phyloP scores from a whole-genome alignment of 2,329 filamentous ascomycete genomes.

The Diaporthe caulivora region DNA sequence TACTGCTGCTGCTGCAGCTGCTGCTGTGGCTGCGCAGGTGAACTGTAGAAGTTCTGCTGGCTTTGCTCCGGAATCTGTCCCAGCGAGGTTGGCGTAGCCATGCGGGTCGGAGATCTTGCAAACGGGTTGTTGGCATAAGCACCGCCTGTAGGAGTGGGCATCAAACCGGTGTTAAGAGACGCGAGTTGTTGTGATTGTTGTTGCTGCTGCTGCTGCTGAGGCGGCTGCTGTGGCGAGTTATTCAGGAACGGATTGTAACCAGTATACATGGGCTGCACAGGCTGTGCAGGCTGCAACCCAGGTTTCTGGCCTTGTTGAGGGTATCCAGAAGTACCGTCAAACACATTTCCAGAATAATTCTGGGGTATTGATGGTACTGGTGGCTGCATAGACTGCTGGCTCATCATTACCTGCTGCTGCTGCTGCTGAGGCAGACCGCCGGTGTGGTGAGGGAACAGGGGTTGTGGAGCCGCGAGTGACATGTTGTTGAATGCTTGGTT shows the following conservation, averaged over 20 bases:
- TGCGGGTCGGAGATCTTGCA: slow-evolving; percentile 61
- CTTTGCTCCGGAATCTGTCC: slow-evolving; percentile 66
- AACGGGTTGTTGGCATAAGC: slow-evolving; percentile 61
- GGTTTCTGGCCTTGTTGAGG: slow-evolving; percentile 42
- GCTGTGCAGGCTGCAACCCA: slow-evolving; percentile 44
- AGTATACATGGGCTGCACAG: slow-evolving; percentile 53
- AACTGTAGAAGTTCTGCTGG: slow-evolving; percentile 57
- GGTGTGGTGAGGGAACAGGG: slow-evolving; percentile 81
- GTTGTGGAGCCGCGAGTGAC: slow-evolving; percentile 68
- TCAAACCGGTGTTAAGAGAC: slow-evolving; percentile 52
- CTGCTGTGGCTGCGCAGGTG: slow-evolving; percentile 40
- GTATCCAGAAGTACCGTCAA: slow-evolving; percentile 59
- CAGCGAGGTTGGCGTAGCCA: slow-evolving; percentile 60
- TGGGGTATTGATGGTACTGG: slow-evolving; percentile 57
- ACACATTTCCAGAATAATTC: slow-evolving; percentile 53
- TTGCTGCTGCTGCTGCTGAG: slow-evolving; percentile 46
- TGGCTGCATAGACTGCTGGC: slow-evolving; percentile 59
- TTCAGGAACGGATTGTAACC: slow-evolving; percentile 67
- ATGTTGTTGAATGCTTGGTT: slow-evolving; percentile 82
- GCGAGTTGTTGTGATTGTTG: slow-evolving; percentile 51
- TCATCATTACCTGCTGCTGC: slow-evolving; percentile 55
- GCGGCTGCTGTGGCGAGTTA: slow-evolving; percentile 50
- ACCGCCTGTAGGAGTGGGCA: slow-evolving; percentile 42
- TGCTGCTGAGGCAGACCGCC: slow-evolving; percentile 67
- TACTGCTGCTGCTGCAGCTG: slow-evolving; percentile 43